A percentile compares a stretch with the other conserved stretches of the same genome.
Conservation (phyloP, 2,329 filamentous ascomycete species). For the Fusarium anthophilum region DNA sequence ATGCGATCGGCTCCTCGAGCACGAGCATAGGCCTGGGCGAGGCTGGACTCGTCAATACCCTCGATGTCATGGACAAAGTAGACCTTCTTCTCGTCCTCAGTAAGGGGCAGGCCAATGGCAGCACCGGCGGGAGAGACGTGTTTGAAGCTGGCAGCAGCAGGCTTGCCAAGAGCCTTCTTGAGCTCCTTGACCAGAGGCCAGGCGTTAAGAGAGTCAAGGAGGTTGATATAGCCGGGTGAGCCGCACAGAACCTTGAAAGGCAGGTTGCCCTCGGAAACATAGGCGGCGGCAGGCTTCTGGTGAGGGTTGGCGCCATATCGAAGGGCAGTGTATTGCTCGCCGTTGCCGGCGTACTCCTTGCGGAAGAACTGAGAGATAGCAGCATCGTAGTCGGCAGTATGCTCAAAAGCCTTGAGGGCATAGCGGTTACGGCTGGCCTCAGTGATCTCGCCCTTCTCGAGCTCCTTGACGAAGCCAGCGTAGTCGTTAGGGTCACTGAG, state of each 20-base stretch:
- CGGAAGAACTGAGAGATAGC: conserved; percentile 98
- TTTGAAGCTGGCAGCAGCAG: conserved; percentile 98
- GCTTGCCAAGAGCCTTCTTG: conserved; percentile 84
- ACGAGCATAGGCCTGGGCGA: conserved; percentile 95
- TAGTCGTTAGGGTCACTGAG: conserved; percentile 95
- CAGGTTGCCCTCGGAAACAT: conserved; percentile 74
- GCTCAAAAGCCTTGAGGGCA: conserved; percentile 97
- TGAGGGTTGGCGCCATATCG: conserved; percentile 98
- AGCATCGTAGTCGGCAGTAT: conserved; percentile 95
- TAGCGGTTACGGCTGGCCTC: conserved; percentile 87
- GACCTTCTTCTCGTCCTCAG: conserved; percentile 89
- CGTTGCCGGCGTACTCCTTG: conserved; percentile 91
- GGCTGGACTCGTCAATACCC: conserved; percentile 83
- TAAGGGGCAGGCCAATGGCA: conserved; percentile 89
- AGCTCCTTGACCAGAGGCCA: conserved; percentile 98
- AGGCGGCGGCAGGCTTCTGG: conserved; percentile 95
- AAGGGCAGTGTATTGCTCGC: conserved; percentile 82
- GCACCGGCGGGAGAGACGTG: conserved; percentile 97
- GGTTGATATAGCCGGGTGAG: conserved; percentile 95
- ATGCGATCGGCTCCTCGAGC: conserved; percentile 96
- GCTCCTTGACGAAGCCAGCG: conserved; percentile 89
- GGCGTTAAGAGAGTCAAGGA: conserved; percentile 94
- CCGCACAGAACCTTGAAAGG: conserved; percentile 96
- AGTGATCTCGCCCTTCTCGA: conserved; percentile 86
- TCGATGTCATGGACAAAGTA: conserved; percentile 98